Base-by-base conservation (phyloP, 176 grass and related monocot genomes). In the Carex scoparia region DNA sequence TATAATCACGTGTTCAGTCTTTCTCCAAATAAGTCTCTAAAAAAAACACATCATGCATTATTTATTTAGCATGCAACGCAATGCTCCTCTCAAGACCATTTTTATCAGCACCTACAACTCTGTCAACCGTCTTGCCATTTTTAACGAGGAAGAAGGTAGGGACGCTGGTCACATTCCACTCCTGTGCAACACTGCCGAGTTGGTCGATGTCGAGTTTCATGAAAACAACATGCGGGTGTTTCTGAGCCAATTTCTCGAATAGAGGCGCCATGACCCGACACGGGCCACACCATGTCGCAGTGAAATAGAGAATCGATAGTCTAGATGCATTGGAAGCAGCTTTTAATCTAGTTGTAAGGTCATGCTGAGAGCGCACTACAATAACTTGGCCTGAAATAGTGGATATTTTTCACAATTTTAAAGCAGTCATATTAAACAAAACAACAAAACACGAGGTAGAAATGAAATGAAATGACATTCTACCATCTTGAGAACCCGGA, bases 171-270 rank as follows among this genome's bases (percentile, higher is more conserved):
- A 94, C 84, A 16, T 94, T 88, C 92, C 92, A 92, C 79, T 61
- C 69, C 76, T 88, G 79, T 46, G 92, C 90, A 27, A 75, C 88
- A 77, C 59, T 80, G 0, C 84, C 57, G 30, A 85, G 81, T 86
- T 94, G 86, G 77, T 94, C 88, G 11, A 94, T 92, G 37, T 92
- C 92, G 19, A 90, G 70, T 84, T 94, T 94, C 40, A 94, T 68
- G 70, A 94, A 94, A 44, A 88, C 84, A 0, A 92, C 42, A n/a
- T 90, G 80, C 10, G 37, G 70, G 81, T 94, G 84, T 40, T 88
- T 90, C 65, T 92, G 85, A 19, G 92, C 90, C 65, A 94, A 84
- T 79, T 69, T 87, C 78, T 88, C 89, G 80, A 84, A 94, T 65
- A 94, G 60, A 35, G 90, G 92, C 32, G 87, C 88, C 88, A 94